These are phyloP conservation scores for Russula dissimulans DNA, from an alignment of 768 basidiomycete genomes.

Conservation along the genomic window DNA sequence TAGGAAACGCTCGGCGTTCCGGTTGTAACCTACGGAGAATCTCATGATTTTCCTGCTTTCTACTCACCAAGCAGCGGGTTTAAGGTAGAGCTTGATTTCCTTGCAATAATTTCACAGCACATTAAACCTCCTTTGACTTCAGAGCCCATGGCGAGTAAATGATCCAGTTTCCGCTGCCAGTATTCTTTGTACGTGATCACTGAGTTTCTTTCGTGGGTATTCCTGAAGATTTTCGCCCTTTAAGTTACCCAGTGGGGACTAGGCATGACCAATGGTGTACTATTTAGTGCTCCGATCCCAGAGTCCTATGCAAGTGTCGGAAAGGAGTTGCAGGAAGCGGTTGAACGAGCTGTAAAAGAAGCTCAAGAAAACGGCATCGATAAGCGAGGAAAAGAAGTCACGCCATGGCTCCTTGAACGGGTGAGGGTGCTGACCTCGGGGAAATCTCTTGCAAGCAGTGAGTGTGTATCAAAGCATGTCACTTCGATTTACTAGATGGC, in stretches of 20 bases:
- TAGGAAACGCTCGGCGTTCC: slow-evolving; percentile 96
- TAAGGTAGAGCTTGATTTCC: slow-evolving; percentile 36
- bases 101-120: background rate
- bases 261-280: slow-evolving; percentile 61
- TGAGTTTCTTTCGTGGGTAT: background rate
- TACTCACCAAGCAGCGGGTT: slow-evolving; percentile 79
- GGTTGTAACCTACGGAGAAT: slow-evolving; percentile 67
- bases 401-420: slow-evolving; percentile 86
- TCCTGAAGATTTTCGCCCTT: background rate
- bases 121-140: background rate
- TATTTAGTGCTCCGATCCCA: slow-evolving; percentile 90
- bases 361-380: slow-evolving; percentile 74
- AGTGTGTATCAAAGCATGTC: slow-evolving; percentile 23
- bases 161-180: slow-evolving; percentile 59
- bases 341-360: slow-evolving; percentile 79
- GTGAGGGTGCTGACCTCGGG: slow-evolving; percentile 76
- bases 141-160: slow-evolving; percentile 75
- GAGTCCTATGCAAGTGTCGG: slow-evolving; percentile 61
- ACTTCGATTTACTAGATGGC: background rate
- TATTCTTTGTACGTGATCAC: slow-evolving; percentile 50
- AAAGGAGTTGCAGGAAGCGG: slow-evolving; percentile 57
- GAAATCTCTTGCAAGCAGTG: slow-evolving; percentile 62
- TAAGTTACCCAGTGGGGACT: slow-evolving; percentile 64
- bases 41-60: slow-evolving; percentile 89
- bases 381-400: slow-evolving; percentile 79